phyloP scores from a whole-genome alignment of 129 eudicot genomes.

The Tagetes erecta region DNA sequence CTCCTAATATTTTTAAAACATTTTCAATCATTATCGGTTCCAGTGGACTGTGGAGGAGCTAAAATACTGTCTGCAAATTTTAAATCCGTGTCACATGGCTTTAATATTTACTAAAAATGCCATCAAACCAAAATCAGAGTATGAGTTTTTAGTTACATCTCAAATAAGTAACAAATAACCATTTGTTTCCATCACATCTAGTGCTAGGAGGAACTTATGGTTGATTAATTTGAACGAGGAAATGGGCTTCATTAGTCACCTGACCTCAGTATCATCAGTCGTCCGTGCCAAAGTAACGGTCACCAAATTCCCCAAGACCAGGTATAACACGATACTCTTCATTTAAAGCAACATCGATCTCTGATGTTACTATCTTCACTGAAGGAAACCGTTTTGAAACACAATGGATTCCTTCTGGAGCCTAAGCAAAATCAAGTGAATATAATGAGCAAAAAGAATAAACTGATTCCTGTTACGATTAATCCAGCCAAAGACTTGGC shows the following conservation, averaged over 20 bases:
- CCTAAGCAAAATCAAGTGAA: conserved; percentile 38
- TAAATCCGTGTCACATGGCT: conserved; percentile 24
- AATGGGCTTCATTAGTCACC: not conserved
- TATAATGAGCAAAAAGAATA: not conserved
- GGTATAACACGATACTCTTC: conserved; percentile 95
- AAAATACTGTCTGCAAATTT: conserved; percentile 12
- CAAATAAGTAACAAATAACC: conserved; percentile 11
- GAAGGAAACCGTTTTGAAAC: conserved; percentile 82
- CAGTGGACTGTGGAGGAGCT: not conserved
- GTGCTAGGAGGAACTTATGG: not conserved
- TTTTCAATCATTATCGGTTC: not conserved
- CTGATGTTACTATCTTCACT: conserved; percentile 87
- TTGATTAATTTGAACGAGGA: not conserved
- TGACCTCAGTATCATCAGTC: conserved; percentile 35
- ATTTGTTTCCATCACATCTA: conserved; percentile 13
- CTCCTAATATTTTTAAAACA: not conserved
- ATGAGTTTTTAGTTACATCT: conserved; percentile 1
- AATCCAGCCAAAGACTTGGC: not conserved
- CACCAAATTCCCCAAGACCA: conserved; percentile 97
- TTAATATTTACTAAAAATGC: conserved; percentile 22
- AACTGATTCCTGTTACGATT: not conserved
- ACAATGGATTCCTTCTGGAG: conserved; percentile 95
- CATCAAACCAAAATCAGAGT: conserved; percentile 20
- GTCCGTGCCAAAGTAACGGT: conserved; percentile 96
- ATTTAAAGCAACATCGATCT: conserved; percentile 81